Evolutionary conservation across 176 grass and related monocot genomes (phyloP), one percentile per base, ranked within the genome.

Genomic region (maize (Zea mays)): DNA sequence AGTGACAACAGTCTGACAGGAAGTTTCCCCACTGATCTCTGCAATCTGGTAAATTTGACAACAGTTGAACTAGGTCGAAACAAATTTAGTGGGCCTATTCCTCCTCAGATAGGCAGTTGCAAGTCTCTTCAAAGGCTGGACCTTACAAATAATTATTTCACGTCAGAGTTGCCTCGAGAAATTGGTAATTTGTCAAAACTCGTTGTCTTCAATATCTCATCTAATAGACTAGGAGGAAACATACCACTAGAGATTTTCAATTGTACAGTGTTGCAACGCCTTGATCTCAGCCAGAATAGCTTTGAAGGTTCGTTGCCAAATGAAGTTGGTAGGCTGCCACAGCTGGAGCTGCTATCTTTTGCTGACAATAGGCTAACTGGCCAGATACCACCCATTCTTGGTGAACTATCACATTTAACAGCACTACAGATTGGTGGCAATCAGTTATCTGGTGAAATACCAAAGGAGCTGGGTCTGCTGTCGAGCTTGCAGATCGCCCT

Each of bases 171-270:
- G 69, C 96, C 96, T 11, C 43, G 20, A 56, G 89, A 99, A 86
- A 95, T 99, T 60, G 92, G 92, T 79, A 80, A 82, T 46, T 62
- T 99, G 45, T 93, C 86, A 42, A 90, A 79, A 82, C 83, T 99
- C 0, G 96, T 99, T 44, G 81, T 99, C 79, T 99, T 99, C 71
- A 99, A 99, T 72, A 95, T 96, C 67, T 99, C 96, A 61, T 95
- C 83, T 72, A 99, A 99, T 74, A 87, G 78, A 85, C 63, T 99
- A 17, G 75, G 73, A 73, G 92, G 96, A 85, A 91, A 58, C 12
- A 90, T 99, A 76, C 96, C 96, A 15, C 57, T 92, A 52, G 90
- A 86, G 78, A 89, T 99, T 77, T 99, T 99, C 81, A 84, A 89
- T 63, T 99, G 96, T 80, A 95, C 83, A 77, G 82, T 61, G 34